Evolutionary conservation across 768 basidiomycete genomes (phyloP).

Genomic region (Mycena haematopus): DNA sequence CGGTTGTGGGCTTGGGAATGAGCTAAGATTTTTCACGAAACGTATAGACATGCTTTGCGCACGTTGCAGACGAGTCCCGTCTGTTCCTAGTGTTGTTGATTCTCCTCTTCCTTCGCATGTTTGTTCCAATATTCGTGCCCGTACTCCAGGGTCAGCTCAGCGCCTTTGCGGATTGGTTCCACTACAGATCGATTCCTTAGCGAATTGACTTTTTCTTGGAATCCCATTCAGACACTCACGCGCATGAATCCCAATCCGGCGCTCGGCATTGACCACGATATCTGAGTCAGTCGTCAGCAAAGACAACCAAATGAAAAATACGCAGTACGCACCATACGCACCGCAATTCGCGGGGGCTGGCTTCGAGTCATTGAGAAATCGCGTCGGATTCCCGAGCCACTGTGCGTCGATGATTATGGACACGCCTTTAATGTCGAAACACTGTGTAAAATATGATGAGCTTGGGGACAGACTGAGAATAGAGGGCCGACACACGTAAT

Average conservation of each 20-base stretch:
- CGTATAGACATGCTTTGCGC: too few relatives aligned
- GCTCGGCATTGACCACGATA: slow-evolving; percentile 14
- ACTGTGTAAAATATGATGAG: background rate
- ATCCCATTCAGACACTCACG: slow-evolving; percentile 1
- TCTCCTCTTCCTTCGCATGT: background rate
- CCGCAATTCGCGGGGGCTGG: slow-evolving; percentile 10
- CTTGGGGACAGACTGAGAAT: background rate
- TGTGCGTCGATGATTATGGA: slow-evolving; percentile 9
- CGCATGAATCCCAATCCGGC: slow-evolving; percentile 8
- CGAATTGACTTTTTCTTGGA: background rate
- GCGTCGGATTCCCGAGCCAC: slow-evolving; percentile 25
- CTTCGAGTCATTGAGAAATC: slow-evolving; percentile 26
- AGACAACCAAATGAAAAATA: background rate
- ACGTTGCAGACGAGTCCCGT: too few relatives aligned
- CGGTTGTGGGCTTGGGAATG: too few relatives aligned
- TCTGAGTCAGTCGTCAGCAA: background rate
- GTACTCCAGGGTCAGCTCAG: slow-evolving; percentile 16
- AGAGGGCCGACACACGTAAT: slow-evolving; percentile 9
- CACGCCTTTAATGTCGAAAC: background rate
- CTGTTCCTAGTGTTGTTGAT: background rate
- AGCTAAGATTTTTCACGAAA: too few relatives aligned
- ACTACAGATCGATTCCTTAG: background rate
- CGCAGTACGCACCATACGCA: background rate
- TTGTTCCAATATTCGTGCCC: slow-evolving; percentile 14
- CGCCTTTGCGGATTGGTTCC: background rate